Evolutionary conservation across 805 yeast species (phyloP), one percentile per base, ranked within the genome.

Genomic region (Ogataea henricii): DNA sequence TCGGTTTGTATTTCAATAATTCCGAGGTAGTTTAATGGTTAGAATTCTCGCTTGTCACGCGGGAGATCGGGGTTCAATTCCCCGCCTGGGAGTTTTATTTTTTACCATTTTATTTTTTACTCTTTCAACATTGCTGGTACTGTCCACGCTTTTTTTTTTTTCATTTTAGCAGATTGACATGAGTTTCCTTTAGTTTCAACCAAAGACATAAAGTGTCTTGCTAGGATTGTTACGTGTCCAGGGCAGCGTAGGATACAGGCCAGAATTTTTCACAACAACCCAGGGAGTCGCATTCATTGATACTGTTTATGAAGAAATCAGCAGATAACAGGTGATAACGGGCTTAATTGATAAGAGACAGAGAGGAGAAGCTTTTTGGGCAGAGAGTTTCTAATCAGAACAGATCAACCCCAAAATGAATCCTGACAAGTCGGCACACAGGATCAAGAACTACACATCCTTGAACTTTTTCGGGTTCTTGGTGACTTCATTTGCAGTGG

Each of bases 1-100:
- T 22, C 8, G 25, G 8, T 22, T 6, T 6, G 25, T 22, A 6
- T 6, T 6, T 6, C 16, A 13, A 30, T n/a, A 30, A n/a, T 10
- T 35, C 39, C 39, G 27, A 35, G 39, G 39, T 35, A 35, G 39
- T 35, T 35, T 67, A 66, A 68, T 65, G 70, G 71, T 64, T 65
- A 66, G 71, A 67, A 67, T 66, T 64, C 61, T 62, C 70, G 71
- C 71, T 67, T 67, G 71, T 67, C 71, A 67, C 71, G 71, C 68
- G 70, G 67, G 66, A 60, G 71, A 67, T 69, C 71, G 65, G 70
- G 70, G 71, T 67, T 67, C 71, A 62, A 67, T 65, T 67, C 71
- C 70, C 71, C 65, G 71, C 65, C 66, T 64, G 67, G 69, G 71
- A 67, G 71, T 32, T 6, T 35, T 47, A 43, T 42, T 41, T 49